Conservation (phyloP, 768 basidiomycete species). For the Pulveroboletus sp. region DNA sequence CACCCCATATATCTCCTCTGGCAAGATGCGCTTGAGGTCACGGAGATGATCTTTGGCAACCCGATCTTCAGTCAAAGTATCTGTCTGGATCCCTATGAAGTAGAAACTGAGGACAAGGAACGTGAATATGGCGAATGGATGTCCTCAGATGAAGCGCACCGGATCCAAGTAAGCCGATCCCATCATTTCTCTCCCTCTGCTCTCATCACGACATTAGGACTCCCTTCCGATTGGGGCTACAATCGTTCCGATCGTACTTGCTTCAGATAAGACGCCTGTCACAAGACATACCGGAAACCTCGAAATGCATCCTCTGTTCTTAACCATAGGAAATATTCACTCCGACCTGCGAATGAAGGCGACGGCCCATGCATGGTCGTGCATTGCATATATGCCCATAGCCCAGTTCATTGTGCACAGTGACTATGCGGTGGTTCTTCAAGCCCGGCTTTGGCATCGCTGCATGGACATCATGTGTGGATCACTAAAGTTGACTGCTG, state of each 20-base stretch:
- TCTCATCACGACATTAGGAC: neutral
- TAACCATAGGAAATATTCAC: constrained; percentile 31
- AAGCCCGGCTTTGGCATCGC: neutral
- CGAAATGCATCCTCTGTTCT: constrained; percentile 29
- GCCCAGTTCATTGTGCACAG: constrained; percentile 16
- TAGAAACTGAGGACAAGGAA: neutral
- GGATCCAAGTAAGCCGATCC: neutral
- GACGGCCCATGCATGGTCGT: constrained; percentile 1
- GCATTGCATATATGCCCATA: constrained; percentile 28
- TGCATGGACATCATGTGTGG: constrained; percentile 15
- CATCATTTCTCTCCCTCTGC: neutral
- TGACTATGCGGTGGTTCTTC: neutral
- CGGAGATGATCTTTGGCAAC: neutral
- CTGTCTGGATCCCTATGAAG: neutral
- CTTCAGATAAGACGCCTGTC: constrained; percentile 34
- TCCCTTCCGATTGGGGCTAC: constrained; percentile 5
- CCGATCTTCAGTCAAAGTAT: neutral
- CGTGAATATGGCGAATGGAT: neutral
- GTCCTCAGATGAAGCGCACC: no score
- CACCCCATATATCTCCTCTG: neutral
- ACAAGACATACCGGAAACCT: constrained; percentile 29
- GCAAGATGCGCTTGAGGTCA: neutral
- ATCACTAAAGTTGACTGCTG: constrained; percentile 28
- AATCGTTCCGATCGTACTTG: constrained; percentile 27
- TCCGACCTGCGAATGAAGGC: neutral